Conservation (phyloP, 192 early-diverging fungal genomes). For the Backusella macrospora region DNA sequence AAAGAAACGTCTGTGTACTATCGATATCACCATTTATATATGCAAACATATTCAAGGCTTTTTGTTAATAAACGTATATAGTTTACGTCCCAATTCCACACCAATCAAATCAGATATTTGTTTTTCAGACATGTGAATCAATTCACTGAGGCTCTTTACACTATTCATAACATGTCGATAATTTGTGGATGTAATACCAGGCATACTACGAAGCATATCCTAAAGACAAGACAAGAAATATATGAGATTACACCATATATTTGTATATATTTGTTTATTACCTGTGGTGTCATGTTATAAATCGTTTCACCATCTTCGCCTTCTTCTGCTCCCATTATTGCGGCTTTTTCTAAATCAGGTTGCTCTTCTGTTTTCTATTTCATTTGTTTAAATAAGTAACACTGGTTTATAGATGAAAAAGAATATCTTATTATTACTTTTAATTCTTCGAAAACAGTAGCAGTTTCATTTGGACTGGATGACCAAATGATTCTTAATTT, state of each 20-base stretch:
- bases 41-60: neutral
- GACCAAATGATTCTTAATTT: conserved; percentile 88
- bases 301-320: conserved; percentile 64
- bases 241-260: neutral
- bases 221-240: too few species aligned
- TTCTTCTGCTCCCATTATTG: conserved; percentile 69
- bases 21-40: neutral
- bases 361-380: conserved; percentile 74
- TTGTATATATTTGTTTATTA: conserved; percentile 32
- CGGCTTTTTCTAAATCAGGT: conserved; percentile 70
- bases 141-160: conserved; percentile 63
- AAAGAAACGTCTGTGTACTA: neutral
- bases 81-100: conserved; percentile 54
- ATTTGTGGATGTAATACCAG: conserved; percentile 83
- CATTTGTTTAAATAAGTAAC: neutral
- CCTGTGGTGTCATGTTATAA: conserved; percentile 69
- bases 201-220: conserved; percentile 81
- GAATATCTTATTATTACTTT: conserved; percentile 56
- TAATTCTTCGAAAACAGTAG: conserved; percentile 88
- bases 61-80: conserved; percentile 71
- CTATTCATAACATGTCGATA: conserved; percentile 74
- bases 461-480: conserved; percentile 80
- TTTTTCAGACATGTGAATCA: conserved; percentile 55
- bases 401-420: neutral
- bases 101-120: conserved; percentile 63